Conservation (phyloP, 2,329 filamentous ascomycete species). For the Cephalotrichum gorgonifer region DNA sequence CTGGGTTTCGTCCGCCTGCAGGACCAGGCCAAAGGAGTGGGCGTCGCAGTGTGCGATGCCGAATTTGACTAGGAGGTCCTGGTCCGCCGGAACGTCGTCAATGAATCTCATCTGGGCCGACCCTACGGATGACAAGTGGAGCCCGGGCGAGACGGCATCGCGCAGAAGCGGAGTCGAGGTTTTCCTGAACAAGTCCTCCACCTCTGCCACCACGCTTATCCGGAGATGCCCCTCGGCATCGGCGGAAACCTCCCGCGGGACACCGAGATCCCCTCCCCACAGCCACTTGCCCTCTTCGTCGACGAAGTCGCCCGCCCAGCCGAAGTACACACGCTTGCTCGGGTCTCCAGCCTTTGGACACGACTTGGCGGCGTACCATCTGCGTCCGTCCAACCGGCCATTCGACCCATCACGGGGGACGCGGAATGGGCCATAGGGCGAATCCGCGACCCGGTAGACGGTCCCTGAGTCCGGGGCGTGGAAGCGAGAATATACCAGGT, state of each 20-base stretch:
- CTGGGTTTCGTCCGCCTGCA: constrained; percentile 16
- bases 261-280: constrained; percentile 23
- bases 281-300: constrained; percentile 23
- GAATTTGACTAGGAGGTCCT: constrained; percentile 15
- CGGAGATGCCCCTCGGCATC: constrained; percentile 15
- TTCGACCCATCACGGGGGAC: constrained; percentile 21
- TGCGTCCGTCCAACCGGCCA: constrained; percentile 21
- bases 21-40: constrained; percentile 16
- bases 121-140: constrained; percentile 13
- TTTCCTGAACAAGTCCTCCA: constrained; percentile 4
- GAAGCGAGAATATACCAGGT: constrained; percentile 21
- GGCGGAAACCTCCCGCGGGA: constrained; percentile 19
- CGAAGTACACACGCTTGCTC: constrained; percentile 19
- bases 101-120: constrained; percentile 15
- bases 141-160: constrained; percentile 9
- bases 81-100: constrained; percentile 9
- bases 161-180: neutral
- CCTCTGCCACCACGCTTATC: constrained; percentile 14
- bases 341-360: constrained; percentile 18
- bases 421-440: constrained; percentile 22
- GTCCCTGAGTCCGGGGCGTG: constrained; percentile 23
- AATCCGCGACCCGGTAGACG: constrained; percentile 23
- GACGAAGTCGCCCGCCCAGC: constrained; percentile 22
- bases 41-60: constrained; percentile 15
- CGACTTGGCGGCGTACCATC: constrained; percentile 26